phyloP scores from a whole-genome alignment of 352 stramenopile species.

The Globisporangium takayamanum region DNA sequence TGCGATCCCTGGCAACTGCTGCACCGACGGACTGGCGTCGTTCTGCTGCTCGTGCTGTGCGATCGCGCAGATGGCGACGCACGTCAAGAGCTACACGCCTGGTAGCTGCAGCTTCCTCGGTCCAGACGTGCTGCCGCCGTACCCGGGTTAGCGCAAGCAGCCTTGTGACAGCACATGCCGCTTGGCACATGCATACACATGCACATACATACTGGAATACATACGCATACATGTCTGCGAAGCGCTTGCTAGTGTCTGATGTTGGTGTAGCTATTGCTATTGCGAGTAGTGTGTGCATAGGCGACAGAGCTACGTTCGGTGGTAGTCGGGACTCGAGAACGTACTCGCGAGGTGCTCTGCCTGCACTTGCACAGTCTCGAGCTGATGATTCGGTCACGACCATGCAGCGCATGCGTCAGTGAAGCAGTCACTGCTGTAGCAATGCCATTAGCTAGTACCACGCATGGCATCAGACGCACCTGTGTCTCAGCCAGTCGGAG shows the following conservation, averaged over 20 bases:
- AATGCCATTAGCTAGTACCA: neutral
- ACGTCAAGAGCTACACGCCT: slow-evolving; percentile 23
- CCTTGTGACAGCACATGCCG: no score
- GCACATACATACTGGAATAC: no score
- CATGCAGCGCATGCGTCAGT: neutral
- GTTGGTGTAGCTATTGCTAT: neutral
- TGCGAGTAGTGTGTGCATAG: neutral
- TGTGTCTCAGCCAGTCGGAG: slow-evolving; percentile 64
- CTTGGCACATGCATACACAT: no score
- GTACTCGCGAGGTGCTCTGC: slow-evolving; percentile 48
- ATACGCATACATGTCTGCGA: neutral
- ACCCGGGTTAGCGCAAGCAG: neutral
- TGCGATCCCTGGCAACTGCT: slow-evolving; percentile 16
- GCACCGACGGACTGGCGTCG: slow-evolving; percentile 5
- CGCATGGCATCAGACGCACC: slow-evolving; percentile 10
- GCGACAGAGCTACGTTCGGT: slow-evolving; percentile 21
- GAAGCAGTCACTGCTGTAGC: neutral
- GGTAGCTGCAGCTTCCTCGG: slow-evolving; percentile 15
- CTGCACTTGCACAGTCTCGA: slow-evolving; percentile 72
- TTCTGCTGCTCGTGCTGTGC: slow-evolving; percentile 24
- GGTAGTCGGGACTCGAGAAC: slow-evolving; percentile 65
- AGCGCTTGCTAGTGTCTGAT: neutral
- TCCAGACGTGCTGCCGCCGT: slow-evolving; percentile 15
- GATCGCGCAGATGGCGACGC: slow-evolving; percentile 27
- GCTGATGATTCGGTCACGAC: slow-evolving; percentile 13